Conservation (phyloP, 1,139 yeast genomes). For the Magnusiomyces fungicola region DNA sequence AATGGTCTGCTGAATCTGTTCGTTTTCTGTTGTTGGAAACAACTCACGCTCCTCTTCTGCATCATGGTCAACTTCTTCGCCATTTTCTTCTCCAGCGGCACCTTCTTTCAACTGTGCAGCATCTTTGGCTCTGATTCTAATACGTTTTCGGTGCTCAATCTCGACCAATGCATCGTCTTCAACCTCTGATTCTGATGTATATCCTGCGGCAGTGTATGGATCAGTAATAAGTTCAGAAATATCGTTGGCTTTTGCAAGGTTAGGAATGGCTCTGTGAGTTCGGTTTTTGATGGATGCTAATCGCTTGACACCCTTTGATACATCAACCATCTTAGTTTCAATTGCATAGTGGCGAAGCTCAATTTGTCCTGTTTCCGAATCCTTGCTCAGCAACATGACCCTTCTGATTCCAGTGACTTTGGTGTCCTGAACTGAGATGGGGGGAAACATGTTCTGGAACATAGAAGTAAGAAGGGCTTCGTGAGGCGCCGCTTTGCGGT, state of each 20-base stretch:
- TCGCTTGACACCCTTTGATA: conserved; percentile 71
- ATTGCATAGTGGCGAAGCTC: conserved; percentile 89
- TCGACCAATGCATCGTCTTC: conserved; percentile 83
- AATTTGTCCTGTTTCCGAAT: conserved; percentile 59
- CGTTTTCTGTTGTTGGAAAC: conserved; percentile 1
- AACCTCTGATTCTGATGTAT: conserved; percentile 87
- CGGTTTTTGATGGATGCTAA: conserved; percentile 47
- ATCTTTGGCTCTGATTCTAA: conserved; percentile 16
- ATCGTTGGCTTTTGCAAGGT: conserved; percentile 58
- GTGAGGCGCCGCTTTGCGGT: conserved; percentile 30
- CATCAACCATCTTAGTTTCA: conserved; percentile 80
- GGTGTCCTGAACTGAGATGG: conserved; percentile 78
- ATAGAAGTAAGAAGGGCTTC: conserved; percentile 83
- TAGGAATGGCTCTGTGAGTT: conserved; percentile 62
- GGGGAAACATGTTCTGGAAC: conserved; percentile 94
- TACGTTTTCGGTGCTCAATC: conserved; percentile 38
- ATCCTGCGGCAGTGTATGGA: conserved; percentile 67
- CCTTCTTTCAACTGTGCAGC: conserved; percentile 12
- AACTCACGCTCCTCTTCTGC: conserved; percentile 17
- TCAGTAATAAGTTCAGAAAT: conserved; percentile 80
- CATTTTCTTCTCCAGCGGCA: not conserved
- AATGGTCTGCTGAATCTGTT: not conserved
- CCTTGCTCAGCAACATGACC: conserved; percentile 75
- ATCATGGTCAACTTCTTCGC: conserved; percentile 19
- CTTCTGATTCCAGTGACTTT: conserved; percentile 69